Conservation (phyloP, 129 eudicot species). For the Solidago caesia region DNA sequence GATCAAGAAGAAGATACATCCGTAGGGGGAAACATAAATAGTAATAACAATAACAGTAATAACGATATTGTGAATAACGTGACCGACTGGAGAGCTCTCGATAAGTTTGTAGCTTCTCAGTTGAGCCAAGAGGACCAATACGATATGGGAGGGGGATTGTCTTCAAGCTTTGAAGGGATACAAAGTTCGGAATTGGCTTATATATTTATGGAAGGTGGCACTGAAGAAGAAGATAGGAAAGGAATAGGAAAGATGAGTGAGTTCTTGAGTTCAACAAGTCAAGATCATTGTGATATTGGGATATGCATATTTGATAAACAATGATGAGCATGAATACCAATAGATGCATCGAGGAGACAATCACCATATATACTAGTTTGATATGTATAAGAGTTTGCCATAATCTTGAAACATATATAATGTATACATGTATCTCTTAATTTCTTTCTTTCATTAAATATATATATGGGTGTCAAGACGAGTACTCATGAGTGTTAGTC, state of each 20-base stretch:
- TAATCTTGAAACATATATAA: constrained; percentile 34
- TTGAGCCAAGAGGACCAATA: constrained; percentile 64
- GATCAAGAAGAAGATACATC: constrained; percentile 33
- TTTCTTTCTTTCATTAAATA: constrained; percentile 14
- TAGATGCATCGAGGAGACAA: constrained; percentile 18
- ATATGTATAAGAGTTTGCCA: constrained; percentile 33
- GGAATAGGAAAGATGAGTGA: constrained; percentile 47
- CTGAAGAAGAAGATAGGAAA: constrained; percentile 26
- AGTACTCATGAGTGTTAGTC: constrained; percentile 21
- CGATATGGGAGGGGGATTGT: constrained; percentile 18
- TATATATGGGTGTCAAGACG: constrained; percentile 27
- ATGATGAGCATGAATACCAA: not conserved
- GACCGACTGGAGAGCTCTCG: constrained; percentile 92
- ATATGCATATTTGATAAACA: constrained; percentile 71
- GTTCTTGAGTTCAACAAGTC: constrained; percentile 47
- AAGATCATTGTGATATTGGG: constrained; percentile 64
- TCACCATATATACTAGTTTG: constrained; percentile 16
- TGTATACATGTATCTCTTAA: constrained; percentile 25
- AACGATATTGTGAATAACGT: constrained; percentile 31
- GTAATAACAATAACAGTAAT: constrained; percentile 8
- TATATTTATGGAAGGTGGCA: constrained; percentile 53
- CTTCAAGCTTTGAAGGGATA: constrained; percentile 35
- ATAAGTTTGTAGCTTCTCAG: constrained; percentile 95
- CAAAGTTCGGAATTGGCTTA: constrained; percentile 41
- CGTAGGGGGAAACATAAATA: constrained; percentile 13